Evolutionary conservation across 208 protist species (phyloP).

Genomic region (Leptomonas pyrrhocoris): DNA sequence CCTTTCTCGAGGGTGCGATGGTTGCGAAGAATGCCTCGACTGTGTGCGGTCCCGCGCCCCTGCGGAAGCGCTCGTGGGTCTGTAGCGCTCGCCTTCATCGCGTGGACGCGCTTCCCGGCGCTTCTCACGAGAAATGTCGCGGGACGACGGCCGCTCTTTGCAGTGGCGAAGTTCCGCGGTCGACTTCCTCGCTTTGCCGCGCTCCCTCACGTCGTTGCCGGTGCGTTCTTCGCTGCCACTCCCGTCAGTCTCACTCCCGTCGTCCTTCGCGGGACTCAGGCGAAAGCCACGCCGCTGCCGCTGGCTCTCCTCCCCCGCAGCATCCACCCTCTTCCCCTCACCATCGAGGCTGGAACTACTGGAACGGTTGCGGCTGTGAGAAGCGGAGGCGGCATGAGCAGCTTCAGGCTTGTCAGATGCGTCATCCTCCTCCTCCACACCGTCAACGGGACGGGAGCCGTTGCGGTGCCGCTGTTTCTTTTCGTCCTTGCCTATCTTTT

Average conservation of each 20-base stretch:
- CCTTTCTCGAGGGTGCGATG: not conserved
- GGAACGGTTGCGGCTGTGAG: not conserved
- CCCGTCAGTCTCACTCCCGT: not conserved
- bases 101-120: not conserved
- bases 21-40: not conserved
- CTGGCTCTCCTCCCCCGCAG: not conserved
- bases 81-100: not conserved
- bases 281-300: conserved; percentile 8
- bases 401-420: not conserved
- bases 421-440: not conserved
- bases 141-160: not conserved
- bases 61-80: not conserved
- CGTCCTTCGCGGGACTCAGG: conserved; percentile 2
- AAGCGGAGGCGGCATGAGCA: not conserved
- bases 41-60: not conserved
- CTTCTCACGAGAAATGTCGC: not conserved
- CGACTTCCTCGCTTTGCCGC: not conserved
- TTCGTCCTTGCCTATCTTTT: not conserved
- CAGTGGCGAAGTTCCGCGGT: not conserved
- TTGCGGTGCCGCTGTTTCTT: no score
- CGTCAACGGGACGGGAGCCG: not conserved
- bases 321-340: not conserved
- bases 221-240: not conserved
- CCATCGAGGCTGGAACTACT: not conserved
- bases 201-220: not conserved